A percentile compares a stretch with the other conserved stretches of the same genome.
Conservation (phyloP, 768 basidiomycete genomes). For the Tephrocybe sp. region DNA sequence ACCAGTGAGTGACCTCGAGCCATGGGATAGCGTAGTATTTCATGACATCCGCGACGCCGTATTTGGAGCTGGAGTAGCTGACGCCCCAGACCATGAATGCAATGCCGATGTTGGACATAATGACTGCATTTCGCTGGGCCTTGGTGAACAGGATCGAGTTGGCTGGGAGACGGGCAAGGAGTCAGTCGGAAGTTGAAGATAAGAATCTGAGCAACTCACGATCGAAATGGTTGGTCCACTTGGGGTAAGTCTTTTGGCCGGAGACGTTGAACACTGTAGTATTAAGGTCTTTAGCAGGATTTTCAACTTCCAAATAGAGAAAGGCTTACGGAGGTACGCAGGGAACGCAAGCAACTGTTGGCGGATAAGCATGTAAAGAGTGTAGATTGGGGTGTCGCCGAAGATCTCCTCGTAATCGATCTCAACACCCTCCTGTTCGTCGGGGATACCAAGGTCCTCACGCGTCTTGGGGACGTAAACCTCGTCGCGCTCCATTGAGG, state of each 20-base stretch:
- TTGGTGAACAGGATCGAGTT: constrained; percentile 57
- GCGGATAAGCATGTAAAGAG: constrained; percentile 50
- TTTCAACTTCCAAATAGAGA: too few species aligned
- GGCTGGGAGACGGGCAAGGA: constrained; percentile 31
- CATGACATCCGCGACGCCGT: constrained; percentile 39
- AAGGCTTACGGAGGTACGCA: constrained; percentile 56
- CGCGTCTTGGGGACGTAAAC: constrained; percentile 63
- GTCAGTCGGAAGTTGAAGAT: neutral
- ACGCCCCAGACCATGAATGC: constrained; percentile 44
- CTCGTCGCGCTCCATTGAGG: too few species aligned
- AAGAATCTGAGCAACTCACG: constrained; percentile 37
- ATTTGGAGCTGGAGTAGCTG: constrained; percentile 32
- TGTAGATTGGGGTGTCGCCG: too few species aligned
- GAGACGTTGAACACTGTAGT: constrained; percentile 52
- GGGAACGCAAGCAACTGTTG: constrained; percentile 63
- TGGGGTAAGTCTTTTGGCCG: constrained; percentile 52
- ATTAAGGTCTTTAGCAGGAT: neutral
- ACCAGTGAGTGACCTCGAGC: constrained; percentile 57
- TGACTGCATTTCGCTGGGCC: constrained; percentile 49
- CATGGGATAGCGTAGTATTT: constrained; percentile 56
- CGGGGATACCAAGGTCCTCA: constrained; percentile 50
- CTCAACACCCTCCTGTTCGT: constrained; percentile 26
- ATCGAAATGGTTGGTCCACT: constrained; percentile 67
- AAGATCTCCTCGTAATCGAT: constrained; percentile 56
- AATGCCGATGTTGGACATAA: constrained; percentile 59